Conservation (phyloP, 495 filamentous ascomycete species). For the Aspergillus egyptiacus region DNA sequence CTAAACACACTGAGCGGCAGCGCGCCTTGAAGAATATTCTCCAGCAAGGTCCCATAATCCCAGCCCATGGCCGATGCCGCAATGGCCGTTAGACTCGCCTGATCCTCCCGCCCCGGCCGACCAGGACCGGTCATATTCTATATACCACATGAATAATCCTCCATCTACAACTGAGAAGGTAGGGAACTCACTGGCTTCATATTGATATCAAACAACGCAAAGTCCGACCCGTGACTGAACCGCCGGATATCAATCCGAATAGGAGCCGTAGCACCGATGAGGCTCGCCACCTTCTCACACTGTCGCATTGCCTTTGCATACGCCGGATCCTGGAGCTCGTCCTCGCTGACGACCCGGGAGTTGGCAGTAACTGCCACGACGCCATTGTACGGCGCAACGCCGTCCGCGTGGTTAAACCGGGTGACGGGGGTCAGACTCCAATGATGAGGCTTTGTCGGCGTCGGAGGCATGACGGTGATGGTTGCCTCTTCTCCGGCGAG, state of each 20-base stretch:
- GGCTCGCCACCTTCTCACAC: constrained; percentile 26
- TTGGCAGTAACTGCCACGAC: constrained; percentile 31
- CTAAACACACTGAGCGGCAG: constrained; percentile 16
- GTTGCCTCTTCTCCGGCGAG: constrained; percentile 37
- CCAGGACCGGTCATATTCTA: constrained; percentile 32
- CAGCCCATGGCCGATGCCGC: constrained; percentile 22
- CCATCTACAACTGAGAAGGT: not conserved
- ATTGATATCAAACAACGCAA: constrained; percentile 41
- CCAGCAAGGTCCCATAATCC: constrained; percentile 22
- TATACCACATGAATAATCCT: not conserved
- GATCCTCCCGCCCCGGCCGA: constrained; percentile 27
- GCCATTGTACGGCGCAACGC: constrained; percentile 32
- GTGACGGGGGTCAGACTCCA: constrained; percentile 32
- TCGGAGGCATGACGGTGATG: constrained; percentile 38
- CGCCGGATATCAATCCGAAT: constrained; percentile 33
- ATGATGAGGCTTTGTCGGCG: constrained; percentile 15
- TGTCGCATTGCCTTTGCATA: constrained; percentile 21
- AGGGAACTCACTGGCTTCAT: constrained; percentile 34
- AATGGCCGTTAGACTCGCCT: constrained; percentile 26
- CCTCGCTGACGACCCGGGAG: constrained; percentile 19
- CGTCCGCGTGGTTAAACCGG: constrained; percentile 32
- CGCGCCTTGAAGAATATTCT: constrained; percentile 18
- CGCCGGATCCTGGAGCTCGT: constrained; percentile 17
- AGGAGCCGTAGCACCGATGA: constrained; percentile 27
- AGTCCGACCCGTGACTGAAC: constrained; percentile 20